Conservation (phyloP, 2,329 filamentous ascomycete species). For the Fusarium sp. region DNA sequence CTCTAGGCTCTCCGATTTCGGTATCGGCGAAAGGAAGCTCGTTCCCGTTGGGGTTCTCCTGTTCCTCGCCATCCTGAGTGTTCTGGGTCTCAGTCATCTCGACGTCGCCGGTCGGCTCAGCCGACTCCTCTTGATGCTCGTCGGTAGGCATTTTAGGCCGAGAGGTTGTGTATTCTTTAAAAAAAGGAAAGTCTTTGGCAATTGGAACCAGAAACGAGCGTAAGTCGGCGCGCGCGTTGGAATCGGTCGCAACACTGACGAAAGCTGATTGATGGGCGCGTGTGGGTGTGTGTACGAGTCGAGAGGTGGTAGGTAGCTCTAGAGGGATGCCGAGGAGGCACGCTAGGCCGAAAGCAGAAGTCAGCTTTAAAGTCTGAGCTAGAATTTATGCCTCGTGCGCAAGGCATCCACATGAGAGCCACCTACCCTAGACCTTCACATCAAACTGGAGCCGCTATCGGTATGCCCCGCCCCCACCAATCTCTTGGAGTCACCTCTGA, state of each 20-base stretch:
- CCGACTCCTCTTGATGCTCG: constrained; percentile 36
- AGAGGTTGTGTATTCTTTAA: fast-evolving
- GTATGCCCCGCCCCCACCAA: constrained; percentile 41
- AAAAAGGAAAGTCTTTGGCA: background rate
- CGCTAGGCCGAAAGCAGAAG: constrained; percentile 16
- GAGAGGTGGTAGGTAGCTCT: background rate
- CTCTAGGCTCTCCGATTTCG: constrained; percentile 49
- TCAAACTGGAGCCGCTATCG: constrained; percentile 26
- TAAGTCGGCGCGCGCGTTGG: background rate
- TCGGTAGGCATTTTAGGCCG: constrained; percentile 46
- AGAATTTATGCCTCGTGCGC: constrained; percentile 19
- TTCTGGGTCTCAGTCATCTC: constrained; percentile 52
- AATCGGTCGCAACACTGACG: background rate
- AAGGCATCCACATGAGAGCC: constrained; percentile 9
- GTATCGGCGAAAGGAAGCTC: constrained; percentile 54
- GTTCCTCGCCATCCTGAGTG: constrained; percentile 48
- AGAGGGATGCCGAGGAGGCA: background rate
- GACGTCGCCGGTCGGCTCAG: constrained; percentile 48
- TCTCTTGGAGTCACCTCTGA: background rate
- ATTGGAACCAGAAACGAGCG: constrained; percentile 11
- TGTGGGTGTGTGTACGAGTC: background rate
- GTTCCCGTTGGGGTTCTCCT: constrained; percentile 44
- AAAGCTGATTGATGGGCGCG: constrained; percentile 7
- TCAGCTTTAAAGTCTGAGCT: constrained; percentile 7
- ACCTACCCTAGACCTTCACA: constrained; percentile 22